These are phyloP conservation scores for Colletotrichum zoysiae DNA, from an alignment of 2,329 filamentous ascomycete species.

Conservation along the genomic window DNA sequence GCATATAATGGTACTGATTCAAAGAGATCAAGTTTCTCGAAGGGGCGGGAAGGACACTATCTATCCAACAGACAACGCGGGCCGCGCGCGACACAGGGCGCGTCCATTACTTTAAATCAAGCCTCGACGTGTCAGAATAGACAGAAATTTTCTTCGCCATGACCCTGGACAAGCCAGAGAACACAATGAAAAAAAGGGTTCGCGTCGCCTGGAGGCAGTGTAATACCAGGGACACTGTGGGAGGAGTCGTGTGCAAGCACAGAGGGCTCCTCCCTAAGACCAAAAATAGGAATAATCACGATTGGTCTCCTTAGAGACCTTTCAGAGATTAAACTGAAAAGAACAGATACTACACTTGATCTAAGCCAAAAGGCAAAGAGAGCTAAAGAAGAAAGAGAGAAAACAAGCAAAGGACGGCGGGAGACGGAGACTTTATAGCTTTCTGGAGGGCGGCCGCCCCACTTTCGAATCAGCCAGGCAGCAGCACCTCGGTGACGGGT, in stretches of 20 bases:
- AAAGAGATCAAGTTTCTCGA: too few species aligned
- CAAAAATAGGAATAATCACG: slow-evolving; percentile 90
- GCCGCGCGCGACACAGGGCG: too few species aligned
- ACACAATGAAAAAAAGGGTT: slow-evolving; percentile 73
- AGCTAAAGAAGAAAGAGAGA: slow-evolving; percentile 66
- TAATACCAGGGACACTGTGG: slow-evolving; percentile 82
- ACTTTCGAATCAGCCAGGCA: neutral
- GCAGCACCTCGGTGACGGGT: slow-evolving; percentile 6
- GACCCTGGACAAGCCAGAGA: slow-evolving; percentile 62
- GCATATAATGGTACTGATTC: too few species aligned
- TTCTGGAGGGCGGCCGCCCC: neutral
- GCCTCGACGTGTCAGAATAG: too few species aligned
- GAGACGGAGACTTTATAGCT: slow-evolving; percentile 49
- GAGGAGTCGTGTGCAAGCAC: slow-evolving; percentile 76
- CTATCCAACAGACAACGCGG: too few species aligned
- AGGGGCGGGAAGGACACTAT: too few species aligned
- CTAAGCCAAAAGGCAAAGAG: slow-evolving; percentile 78
- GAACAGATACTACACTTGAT: slow-evolving; percentile 98
- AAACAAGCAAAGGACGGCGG: slow-evolving; percentile 50
- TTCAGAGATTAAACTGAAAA: slow-evolving; percentile 98
- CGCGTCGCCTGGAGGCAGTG: slow-evolving; percentile 81
- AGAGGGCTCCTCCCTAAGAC: slow-evolving; percentile 66
- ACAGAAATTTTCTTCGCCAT: slow-evolving; percentile 70
- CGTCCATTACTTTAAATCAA: too few species aligned
- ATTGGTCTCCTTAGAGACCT: slow-evolving; percentile 78